Percentiles rank a stretch among this genome's conserved stretches.
phyloP scores from a whole-genome alignment of 345 rosid genomes.

The Ceriops zippeliana region DNA sequence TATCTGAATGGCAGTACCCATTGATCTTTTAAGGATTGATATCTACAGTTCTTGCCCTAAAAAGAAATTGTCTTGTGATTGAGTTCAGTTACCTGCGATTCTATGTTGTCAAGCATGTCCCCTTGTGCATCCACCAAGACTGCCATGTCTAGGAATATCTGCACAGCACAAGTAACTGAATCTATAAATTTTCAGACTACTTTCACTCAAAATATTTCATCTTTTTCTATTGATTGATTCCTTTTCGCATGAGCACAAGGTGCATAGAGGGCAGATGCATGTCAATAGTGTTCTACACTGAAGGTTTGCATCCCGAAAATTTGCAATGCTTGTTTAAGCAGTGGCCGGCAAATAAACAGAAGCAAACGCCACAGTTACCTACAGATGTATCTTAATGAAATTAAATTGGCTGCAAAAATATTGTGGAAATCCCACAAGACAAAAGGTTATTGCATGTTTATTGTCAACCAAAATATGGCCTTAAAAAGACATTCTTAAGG shows the following conservation, averaged over 20 bases:
- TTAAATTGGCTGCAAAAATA: too few relatives aligned
- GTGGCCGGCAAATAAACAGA: neutral
- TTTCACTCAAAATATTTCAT: neutral
- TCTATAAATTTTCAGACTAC: neutral
- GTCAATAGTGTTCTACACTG: neutral
- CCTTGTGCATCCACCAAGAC: slow-evolving; percentile 94
- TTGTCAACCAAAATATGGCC: too few relatives aligned
- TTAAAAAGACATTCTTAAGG: too few relatives aligned
- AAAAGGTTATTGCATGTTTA: too few relatives aligned
- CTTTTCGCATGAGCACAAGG: too few relatives aligned
- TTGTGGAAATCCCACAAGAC: too few relatives aligned
- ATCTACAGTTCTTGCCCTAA: neutral
- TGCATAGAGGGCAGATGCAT: neutral
- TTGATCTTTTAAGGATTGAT: neutral
- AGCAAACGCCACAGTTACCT: neutral
- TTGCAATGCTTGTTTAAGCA: neutral
- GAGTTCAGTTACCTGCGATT: slow-evolving; percentile 56
- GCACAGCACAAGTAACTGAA: slow-evolving; percentile 21
- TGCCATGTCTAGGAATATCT: slow-evolving; percentile 94
- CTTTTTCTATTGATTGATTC: too few relatives aligned
- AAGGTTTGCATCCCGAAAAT: neutral
- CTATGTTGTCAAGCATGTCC: slow-evolving; percentile 89
- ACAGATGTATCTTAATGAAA: neutral
- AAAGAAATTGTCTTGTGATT: neutral
- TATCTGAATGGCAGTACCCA: neutral